Evolutionary conservation across 371 early-diverging fungal genomes (phyloP), one percentile per base, ranked within the genome.

Genomic region (Batrachochytrium dendrobatidis): DNA sequence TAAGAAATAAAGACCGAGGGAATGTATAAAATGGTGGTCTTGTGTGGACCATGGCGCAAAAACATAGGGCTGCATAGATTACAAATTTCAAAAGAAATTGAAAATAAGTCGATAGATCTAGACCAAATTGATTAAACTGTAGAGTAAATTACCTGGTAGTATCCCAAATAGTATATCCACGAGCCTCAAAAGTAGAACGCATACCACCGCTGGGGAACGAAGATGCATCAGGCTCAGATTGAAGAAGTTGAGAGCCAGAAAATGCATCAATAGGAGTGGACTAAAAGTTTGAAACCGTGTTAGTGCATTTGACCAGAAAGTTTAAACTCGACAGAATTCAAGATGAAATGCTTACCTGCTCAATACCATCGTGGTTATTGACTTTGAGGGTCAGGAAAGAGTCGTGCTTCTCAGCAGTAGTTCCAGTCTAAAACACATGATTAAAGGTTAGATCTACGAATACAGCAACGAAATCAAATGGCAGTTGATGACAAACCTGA

Each of bases 91-190:
- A 12, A 34, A 12, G 12, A 22, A n/a, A n/a, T n/a, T n/a, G n/a
- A n/a, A n/a, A n/a, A 18, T 34, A 34, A 57, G 44, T 24, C 25
- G 15, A 18, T 24, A 29, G 30, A 5, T 22, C 39, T 25, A 24
- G 31, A 18, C 20, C 39, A 51, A 12, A 17, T 49, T 25, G 32
- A 33, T 26, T 55, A 39, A 18, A 26, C n/a, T n/a, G n/a, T n/a
- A 17, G 10, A 46, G 20, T 57, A 66, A 64, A 64, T 73, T n/a
- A n/a, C n/a, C n/a, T n/a, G 58, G 73, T 87, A 35, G 95, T 92
- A 74, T 95, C 96, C 98, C 98, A 98, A 69, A 95, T 90, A 63
- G 96, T 98, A 83, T 98, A 98, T 61, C 98, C 96, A 74, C 96
- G 91, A 58, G 96, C 98, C 81, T 98, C 96, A 71, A 98, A 98